Base-by-base conservation (phyloP, 441 rosid species). In the Capsella rubella region DNA sequence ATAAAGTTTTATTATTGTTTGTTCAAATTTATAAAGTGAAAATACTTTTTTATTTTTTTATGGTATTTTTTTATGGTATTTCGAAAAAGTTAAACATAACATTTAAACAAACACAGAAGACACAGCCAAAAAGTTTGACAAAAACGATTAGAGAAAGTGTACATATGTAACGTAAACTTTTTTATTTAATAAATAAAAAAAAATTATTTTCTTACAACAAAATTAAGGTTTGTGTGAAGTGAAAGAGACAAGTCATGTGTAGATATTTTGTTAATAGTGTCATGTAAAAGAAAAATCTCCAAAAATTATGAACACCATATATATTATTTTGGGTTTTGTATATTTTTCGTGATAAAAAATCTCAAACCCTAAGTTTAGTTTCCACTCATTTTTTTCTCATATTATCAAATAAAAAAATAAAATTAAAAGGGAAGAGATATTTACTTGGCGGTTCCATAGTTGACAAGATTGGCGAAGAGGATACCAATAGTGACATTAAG, bases 401-500 rank as follows among this genome's bases (percentile, higher is more conserved):
- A 54, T 46, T 25, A 58, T 15, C 8, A 49, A n/a, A 28, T 0
- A 25, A 29, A 50, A 1, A 25, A 8, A 13, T 13, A 52, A 10
- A 2, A 29, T 51, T 25, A 27, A 16, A 16, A 47, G 68, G 68
- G 34, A 32, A 56, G 8, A 72, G 64, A 32, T 49, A 82, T 84
- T 82, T 83, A 93, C 98, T 93, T 90, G 5, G 87, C 83, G 47
- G 97, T 93, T 16, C 96, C 96, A 53, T 87, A 93, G 74, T 93
- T 93, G 89, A 93, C 87, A 49, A 93, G 90, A 77, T 51, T 85
- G 67, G 97, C 98, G 32, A 93, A 93, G 39, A 93, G 93, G 63
- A 93, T 93, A 71, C 98, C 98, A 46, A 93, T 85, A 16, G 98
- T 93, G 81, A 93, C 84, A 29, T 93, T 93, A 51, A 93, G 97